Base-by-base conservation (phyloP, 352 stramenopile genomes). In the Globisporangium yorkense region DNA sequence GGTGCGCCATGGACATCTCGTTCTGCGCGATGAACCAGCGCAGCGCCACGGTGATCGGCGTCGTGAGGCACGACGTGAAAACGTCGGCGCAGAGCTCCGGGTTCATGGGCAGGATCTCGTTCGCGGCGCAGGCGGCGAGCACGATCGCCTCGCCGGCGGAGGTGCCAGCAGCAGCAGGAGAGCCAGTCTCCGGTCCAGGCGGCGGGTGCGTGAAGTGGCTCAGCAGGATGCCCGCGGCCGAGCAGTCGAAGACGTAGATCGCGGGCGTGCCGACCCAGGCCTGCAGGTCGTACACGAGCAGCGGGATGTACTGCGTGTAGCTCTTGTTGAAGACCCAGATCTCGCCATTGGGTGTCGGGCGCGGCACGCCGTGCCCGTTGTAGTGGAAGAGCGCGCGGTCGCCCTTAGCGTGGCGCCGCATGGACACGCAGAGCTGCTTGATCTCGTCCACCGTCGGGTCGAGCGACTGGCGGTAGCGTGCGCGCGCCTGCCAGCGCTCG, bases 301-400 rank as follows among this genome's bases (percentile, higher is more conserved):
- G 72, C 20, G 98, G 97, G 57, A 99, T 99, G 75, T 99, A 99
- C 77, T 99, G 96, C 37, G 97, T 99, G 72, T 99, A 98, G 68
- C 96, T 97, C 76, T 98, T 98, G 78, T 99, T 99, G 71, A 99
- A 99, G 21, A 99, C 92, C 97, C 97, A 99, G 54, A 99, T 94
- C 67, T 99, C 97, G 41, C 97, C 97, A 71, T 98, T 98, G 12
- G 80, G 73, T 9, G 97, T 99, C 21, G 92, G 96, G n/a, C 92
- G 72, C 33, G 97, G 97, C 20, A 99, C 97, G 44, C 98, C 98
- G 71, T 99, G 97, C 53, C 97, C 97, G 75, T 99, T 99, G 83
- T 99, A 99, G 77, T 99, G 98, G 57, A 99, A 95, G 20, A 99
- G 66, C 20, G 99, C 85, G 50, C 97, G 80, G 67, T 99, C 96